Conservation (phyloP, 1,139 yeast species). For the Diutina scorzettiae region DNA sequence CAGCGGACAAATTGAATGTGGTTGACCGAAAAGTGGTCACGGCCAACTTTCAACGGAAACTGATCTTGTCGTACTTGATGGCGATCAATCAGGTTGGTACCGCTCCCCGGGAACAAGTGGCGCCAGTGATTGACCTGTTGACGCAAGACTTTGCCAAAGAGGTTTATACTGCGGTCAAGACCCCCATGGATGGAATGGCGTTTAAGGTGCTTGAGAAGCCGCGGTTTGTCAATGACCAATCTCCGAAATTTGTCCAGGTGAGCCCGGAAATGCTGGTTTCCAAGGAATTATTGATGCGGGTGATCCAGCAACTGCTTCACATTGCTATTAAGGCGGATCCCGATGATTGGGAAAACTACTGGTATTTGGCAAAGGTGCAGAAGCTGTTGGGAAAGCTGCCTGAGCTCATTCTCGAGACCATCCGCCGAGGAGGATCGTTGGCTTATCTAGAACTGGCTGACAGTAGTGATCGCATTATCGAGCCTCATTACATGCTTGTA, state of each 20-base stretch:
- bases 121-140: conserved; percentile 26
- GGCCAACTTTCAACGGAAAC: conserved; percentile 55
- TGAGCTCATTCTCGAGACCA: conserved; percentile 22
- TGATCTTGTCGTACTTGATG: conserved; percentile 66
- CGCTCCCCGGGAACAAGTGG: conserved; percentile 14
- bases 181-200: conserved; percentile 59
- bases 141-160: conserved; percentile 52
- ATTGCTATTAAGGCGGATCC: conserved; percentile 31
- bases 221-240: conserved; percentile 19
- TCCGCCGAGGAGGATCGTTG: conserved; percentile 27
- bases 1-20: conserved; percentile 68
- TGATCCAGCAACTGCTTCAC: conserved; percentile 29
- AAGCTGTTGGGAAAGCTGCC: conserved; percentile 30
- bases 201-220: conserved; percentile 30
- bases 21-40: conserved; percentile 51
- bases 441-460: conserved; percentile 26
- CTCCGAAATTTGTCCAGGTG: conserved; percentile 14
- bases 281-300: conserved; percentile 17
- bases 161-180: conserved; percentile 45
- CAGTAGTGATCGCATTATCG: conserved; percentile 47
- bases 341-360: conserved; percentile 51
- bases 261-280: conserved; percentile 16
- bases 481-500: conserved; percentile 62
- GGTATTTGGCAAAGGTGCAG: conserved; percentile 49
- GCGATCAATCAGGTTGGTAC: conserved; percentile 37